These are phyloP conservation scores for Neurospora sublineolata DNA, from an alignment of 495 filamentous ascomycete genomes.

Conservation along the genomic window DNA sequence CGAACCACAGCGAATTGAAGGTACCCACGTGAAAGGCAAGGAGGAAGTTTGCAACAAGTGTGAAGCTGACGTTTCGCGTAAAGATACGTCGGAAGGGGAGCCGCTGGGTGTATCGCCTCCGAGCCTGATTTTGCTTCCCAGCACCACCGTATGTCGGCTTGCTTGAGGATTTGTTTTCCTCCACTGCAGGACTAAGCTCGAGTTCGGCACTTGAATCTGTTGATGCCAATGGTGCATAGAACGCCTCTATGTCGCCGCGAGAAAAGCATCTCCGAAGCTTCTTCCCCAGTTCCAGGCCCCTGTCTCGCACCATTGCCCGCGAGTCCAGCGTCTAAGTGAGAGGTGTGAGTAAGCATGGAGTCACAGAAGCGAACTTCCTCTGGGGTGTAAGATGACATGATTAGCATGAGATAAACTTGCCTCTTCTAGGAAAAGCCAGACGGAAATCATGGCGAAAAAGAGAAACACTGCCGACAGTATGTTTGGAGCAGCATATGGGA, in stretches of 20 bases:
- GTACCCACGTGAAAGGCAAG: slow-evolving; percentile 70
- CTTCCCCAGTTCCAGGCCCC: slow-evolving; percentile 31
- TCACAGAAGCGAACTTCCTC: neutral
- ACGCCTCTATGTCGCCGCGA: neutral
- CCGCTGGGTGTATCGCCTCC: slow-evolving; percentile 24
- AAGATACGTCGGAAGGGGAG: slow-evolving; percentile 68
- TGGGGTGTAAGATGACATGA: neutral
- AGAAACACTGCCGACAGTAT: slow-evolving; percentile 61
- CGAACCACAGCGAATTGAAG: slow-evolving; percentile 75
- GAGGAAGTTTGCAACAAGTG: slow-evolving; percentile 55
- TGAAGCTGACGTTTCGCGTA: slow-evolving; percentile 59
- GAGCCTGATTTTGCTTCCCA: slow-evolving; percentile 4
- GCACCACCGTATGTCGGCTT: neutral
- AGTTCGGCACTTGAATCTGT: slow-evolving; percentile 2
- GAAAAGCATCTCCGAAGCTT: slow-evolving; percentile 16
- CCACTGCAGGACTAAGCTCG: neutral
- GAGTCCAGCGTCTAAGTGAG: slow-evolving; percentile 38
- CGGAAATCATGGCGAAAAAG: slow-evolving; percentile 37
- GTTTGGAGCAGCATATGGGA: slow-evolving; percentile 68
- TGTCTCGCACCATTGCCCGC: slow-evolving; percentile 35
- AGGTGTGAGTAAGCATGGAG: slow-evolving; percentile 9
- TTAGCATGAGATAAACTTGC: slow-evolving; percentile 24
- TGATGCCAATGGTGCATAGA: slow-evolving; percentile 10
- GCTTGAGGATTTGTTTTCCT: neutral
- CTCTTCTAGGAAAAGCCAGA: slow-evolving; percentile 61